Evolutionary conservation across 1,139 yeast genomes (phyloP).

Genomic region (Scheffersomyces parashehatae): DNA sequence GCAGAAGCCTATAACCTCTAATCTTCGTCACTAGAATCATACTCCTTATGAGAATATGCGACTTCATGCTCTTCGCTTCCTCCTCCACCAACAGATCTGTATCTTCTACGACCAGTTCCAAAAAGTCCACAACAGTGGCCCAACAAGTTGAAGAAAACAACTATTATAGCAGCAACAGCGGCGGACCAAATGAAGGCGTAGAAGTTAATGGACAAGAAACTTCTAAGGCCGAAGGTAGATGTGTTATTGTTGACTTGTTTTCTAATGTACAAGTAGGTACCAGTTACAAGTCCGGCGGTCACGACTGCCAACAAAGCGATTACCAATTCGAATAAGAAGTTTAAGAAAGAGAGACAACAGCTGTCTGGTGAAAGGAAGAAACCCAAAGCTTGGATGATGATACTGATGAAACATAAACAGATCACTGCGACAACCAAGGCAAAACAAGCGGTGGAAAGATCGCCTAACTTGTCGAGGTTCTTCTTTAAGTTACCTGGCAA

Average conservation of each 20-base stretch:
- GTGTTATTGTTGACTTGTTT: conserved; percentile 32
- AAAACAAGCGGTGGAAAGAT: conserved; percentile 22
- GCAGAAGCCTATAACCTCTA: no score
- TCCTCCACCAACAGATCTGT: conserved; percentile 21
- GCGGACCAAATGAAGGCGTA: conserved; percentile 48
- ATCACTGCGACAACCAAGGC: conserved; percentile 41
- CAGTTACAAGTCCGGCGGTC: conserved; percentile 39
- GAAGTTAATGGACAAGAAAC: conserved; percentile 41
- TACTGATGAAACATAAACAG: conserved; percentile 37
- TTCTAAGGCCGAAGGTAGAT: conserved; percentile 33
- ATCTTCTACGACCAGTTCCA: conserved; percentile 33
- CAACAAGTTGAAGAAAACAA: conserved; percentile 34
- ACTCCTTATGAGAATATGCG: conserved; percentile 29
- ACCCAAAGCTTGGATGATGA: conserved; percentile 38
- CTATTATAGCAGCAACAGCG: conserved; percentile 36
- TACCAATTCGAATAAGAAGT: conserved; percentile 34
- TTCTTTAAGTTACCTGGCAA: conserved; percentile 40
- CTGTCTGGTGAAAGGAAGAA: conserved; percentile 41
- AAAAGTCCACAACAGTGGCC: conserved; percentile 50
- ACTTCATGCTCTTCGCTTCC: conserved; percentile 16
- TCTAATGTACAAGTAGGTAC: conserved; percentile 30
- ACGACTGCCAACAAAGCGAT: conserved; percentile 34
- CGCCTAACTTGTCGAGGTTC: conserved; percentile 28
- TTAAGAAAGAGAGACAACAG: conserved; percentile 41
- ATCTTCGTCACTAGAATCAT: no score